These are phyloP conservation scores for Abelmoschus esculentus DNA, from an alignment of 345 rosid species.

Conservation along the genomic window DNA sequence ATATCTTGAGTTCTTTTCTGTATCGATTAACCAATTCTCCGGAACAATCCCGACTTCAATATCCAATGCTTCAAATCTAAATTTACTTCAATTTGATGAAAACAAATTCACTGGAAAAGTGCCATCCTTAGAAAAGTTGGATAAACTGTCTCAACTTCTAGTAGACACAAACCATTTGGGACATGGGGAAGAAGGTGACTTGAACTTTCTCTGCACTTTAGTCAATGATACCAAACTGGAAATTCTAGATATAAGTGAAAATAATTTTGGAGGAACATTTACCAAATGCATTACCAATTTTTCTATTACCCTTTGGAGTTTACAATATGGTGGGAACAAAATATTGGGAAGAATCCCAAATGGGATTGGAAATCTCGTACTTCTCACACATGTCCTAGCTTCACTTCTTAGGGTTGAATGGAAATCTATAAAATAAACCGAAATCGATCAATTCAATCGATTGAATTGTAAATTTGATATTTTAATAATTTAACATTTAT, in stretches of 20 bases:
- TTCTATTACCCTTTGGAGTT: background rate
- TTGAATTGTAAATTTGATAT: too few relatives aligned
- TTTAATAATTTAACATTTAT: too few relatives aligned
- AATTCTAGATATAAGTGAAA: background rate
- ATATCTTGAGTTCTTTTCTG: background rate
- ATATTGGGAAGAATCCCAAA: constrained; percentile 14
- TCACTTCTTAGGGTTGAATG: too few relatives aligned
- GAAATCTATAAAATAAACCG: too few relatives aligned
- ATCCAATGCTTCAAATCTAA: constrained; percentile 7
- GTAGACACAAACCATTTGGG: background rate
- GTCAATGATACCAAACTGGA: constrained; percentile 8
- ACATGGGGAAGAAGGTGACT: background rate
- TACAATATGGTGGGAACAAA: background rate
- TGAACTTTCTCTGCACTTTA: constrained; percentile 15
- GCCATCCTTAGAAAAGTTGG: background rate
- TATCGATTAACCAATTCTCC: background rate
- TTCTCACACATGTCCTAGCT: too few relatives aligned
- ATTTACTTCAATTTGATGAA: background rate
- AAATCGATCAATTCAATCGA: too few relatives aligned
- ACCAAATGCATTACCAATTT: constrained; percentile 14
- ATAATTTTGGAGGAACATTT: constrained; percentile 13
- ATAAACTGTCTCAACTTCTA: background rate
- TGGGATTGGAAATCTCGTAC: background rate
- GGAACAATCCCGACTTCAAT: background rate
- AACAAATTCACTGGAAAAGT: constrained; percentile 5